phyloP scores from a whole-genome alignment of 2,329 filamentous ascomycete genomes.

The Helicocarpus griseus region DNA sequence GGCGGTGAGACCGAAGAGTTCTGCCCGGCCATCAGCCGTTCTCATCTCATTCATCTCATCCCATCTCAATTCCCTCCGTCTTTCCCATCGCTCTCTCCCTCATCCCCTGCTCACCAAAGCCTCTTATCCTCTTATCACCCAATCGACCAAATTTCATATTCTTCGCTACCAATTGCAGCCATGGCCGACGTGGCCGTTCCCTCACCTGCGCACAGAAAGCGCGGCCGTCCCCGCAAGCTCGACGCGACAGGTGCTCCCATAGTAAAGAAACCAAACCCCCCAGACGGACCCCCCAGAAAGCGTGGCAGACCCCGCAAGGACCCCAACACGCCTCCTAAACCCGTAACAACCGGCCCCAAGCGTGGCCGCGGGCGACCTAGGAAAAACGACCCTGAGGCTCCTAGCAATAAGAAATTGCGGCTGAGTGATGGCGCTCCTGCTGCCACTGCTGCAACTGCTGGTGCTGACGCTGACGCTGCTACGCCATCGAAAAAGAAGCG shows the following conservation, averaged over 20 bases:
- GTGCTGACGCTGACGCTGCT: not conserved
- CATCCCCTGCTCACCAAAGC: not conserved
- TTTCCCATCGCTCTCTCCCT: not conserved
- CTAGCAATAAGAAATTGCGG: slow-evolving; percentile 1
- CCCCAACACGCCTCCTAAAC: not conserved
- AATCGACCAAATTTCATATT: not conserved
- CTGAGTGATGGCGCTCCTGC: not conserved
- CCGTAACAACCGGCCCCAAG: not conserved
- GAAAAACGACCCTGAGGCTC: not conserved
- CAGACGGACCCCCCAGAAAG: slow-evolving; percentile 10
- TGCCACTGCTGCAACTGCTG: not conserved
- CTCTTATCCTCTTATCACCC: not conserved
- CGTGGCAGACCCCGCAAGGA: slow-evolving; percentile 10
- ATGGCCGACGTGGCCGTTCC: not conserved
- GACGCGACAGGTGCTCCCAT: slow-evolving; percentile 8
- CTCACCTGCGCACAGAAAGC: slow-evolving; percentile 6
- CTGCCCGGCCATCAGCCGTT: not conserved
- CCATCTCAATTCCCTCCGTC: not conserved
- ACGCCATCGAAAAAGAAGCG: not conserved
- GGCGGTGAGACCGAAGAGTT: not conserved
- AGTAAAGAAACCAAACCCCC: slow-evolving; percentile 3
- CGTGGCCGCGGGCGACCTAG: not conserved
- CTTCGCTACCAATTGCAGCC: not conserved
- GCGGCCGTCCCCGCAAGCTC: slow-evolving; percentile 11
- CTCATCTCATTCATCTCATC: not conserved